These are phyloP conservation scores for Cutaneotrichosporon cavernicola DNA, from an alignment of 1,284 basidiomycete genomes.

Conservation along the genomic window DNA sequence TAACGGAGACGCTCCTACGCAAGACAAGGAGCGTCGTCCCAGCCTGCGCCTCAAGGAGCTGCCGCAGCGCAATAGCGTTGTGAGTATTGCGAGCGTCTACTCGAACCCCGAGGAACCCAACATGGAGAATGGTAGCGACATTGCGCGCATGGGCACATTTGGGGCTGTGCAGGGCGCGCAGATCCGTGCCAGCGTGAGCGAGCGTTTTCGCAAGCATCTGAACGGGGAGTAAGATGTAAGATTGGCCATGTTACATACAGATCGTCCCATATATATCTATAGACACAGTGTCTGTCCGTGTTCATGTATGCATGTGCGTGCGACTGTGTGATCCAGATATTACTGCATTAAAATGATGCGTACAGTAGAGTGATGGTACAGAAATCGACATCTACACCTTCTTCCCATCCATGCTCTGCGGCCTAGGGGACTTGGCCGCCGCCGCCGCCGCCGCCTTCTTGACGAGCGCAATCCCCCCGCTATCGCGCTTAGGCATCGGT, in stretches of 20 bases:
- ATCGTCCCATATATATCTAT: neutral
- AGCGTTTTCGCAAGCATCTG: constrained; percentile 27
- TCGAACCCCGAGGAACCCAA: constrained; percentile 9
- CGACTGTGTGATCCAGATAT: neutral
- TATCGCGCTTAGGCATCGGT: neutral
- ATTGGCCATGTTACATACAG: no score
- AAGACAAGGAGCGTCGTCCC: constrained; percentile 4
- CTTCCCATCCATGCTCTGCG: neutral
- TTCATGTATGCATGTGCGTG: neutral
- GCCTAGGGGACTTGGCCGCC: neutral
- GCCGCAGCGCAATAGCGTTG: constrained; percentile 8
- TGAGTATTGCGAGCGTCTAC: constrained; percentile 12
- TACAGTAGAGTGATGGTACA: neutral
- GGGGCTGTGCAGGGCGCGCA: constrained; percentile 18
- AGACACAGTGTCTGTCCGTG: neutral
- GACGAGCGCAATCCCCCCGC: neutral
- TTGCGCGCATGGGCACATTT: constrained; percentile 24
- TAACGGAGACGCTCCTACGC: neutral
- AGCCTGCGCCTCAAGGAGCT: constrained; percentile 7
- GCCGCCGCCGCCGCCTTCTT: constrained; percentile 1
- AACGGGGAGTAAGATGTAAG: constrained; percentile 11
- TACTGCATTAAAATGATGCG: neutral
- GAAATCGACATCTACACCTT: neutral
- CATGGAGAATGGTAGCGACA: constrained; percentile 14
- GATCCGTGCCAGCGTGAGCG: constrained; percentile 25